phyloP scores from a whole-genome alignment of 352 stramenopile genomes.

The Globisporangium iwayamae region DNA sequence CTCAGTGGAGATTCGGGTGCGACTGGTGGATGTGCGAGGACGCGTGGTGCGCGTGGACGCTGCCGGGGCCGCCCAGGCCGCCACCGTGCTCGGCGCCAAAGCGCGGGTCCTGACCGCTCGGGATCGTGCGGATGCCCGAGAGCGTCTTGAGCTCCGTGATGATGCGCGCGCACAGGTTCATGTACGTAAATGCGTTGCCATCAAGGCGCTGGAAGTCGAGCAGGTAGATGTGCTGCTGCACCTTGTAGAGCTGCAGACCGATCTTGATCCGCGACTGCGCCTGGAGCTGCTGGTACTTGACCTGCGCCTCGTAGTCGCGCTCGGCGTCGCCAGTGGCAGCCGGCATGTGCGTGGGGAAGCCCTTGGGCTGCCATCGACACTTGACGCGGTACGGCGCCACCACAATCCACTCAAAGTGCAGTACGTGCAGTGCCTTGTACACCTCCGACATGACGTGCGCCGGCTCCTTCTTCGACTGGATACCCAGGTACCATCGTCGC shows the following conservation, averaged over 20 bases:
- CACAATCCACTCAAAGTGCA: slow-evolving; percentile 97
- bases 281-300: slow-evolving; percentile 29
- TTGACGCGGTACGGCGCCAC: slow-evolving; percentile 97
- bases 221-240: slow-evolving; percentile 98
- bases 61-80: slow-evolving; percentile 28
- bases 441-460: slow-evolving; percentile 99
- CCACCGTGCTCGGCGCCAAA: slow-evolving; percentile 40
- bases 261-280: slow-evolving; percentile 89
- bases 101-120: slow-evolving; percentile 45
- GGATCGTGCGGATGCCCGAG: slow-evolving; percentile 59
- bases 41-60: slow-evolving; percentile 28
- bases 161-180: slow-evolving; percentile 98
- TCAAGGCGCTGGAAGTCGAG: slow-evolving; percentile 97
- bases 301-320: slow-evolving; percentile 24
- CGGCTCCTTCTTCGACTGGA: slow-evolving; percentile 99
- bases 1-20: slow-evolving; percentile 25
- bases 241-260: slow-evolving; percentile 95
- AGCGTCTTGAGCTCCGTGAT: slow-evolving; percentile 99
- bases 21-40: slow-evolving; percentile 54
- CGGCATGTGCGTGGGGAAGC: slow-evolving; percentile 17
- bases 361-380: slow-evolving; percentile 91
- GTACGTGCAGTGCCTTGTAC: slow-evolving; percentile 96
- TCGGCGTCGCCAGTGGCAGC: slow-evolving; percentile 11
- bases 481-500: slow-evolving; percentile 98
- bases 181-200: slow-evolving; percentile 98